A percentile compares a stretch with the other conserved stretches of the same genome.
These are phyloP conservation scores for Linnemannia schmuckeri DNA, from an alignment of 192 early-diverging fungal genomes.

Conservation along the genomic window DNA sequence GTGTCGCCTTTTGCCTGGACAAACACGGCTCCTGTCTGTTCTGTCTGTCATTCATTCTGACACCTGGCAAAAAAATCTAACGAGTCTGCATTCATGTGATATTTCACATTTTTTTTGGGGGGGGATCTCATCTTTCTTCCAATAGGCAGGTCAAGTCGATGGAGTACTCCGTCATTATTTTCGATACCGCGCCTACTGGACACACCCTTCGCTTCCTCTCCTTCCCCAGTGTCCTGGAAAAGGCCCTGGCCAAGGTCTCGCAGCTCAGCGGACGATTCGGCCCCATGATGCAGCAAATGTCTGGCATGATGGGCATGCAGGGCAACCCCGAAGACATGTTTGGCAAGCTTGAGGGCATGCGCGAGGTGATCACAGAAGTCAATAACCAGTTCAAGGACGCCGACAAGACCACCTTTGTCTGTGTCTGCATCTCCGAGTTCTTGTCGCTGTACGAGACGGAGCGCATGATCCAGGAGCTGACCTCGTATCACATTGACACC, in stretches of 20 bases:
- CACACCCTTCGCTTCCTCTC: slow-evolving; percentile 99
- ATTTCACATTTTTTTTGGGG: neutral
- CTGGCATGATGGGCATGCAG: slow-evolving; percentile 89
- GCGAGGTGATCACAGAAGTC: slow-evolving; percentile 96
- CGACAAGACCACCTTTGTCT: slow-evolving; percentile 99
- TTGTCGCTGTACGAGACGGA: slow-evolving; percentile 99
- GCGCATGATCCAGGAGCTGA: slow-evolving; percentile 99
- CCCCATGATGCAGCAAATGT: slow-evolving; percentile 97
- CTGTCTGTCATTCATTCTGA: neutral
- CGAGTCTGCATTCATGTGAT: neutral
- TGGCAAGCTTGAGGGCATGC: slow-evolving; percentile 95
- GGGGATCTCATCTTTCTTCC: neutral
- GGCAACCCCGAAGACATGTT: slow-evolving; percentile 95
- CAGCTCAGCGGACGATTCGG: slow-evolving; percentile 94
- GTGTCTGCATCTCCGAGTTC: slow-evolving; percentile 99
- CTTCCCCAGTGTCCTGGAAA: slow-evolving; percentile 97
- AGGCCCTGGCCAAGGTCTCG: slow-evolving; percentile 96
- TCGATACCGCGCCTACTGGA: slow-evolving; percentile 99
- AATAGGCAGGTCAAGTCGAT: slow-evolving; percentile 95
- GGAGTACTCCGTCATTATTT: slow-evolving; percentile 98
- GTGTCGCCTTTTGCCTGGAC: neutral
- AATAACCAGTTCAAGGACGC: slow-evolving; percentile 99
- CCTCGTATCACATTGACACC: slow-evolving; percentile 96
- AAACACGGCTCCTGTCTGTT: neutral
- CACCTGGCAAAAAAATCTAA: neutral